Base-by-base conservation (phyloP, 768 basidiomycete genomes). In the Mycena polygramma region DNA sequence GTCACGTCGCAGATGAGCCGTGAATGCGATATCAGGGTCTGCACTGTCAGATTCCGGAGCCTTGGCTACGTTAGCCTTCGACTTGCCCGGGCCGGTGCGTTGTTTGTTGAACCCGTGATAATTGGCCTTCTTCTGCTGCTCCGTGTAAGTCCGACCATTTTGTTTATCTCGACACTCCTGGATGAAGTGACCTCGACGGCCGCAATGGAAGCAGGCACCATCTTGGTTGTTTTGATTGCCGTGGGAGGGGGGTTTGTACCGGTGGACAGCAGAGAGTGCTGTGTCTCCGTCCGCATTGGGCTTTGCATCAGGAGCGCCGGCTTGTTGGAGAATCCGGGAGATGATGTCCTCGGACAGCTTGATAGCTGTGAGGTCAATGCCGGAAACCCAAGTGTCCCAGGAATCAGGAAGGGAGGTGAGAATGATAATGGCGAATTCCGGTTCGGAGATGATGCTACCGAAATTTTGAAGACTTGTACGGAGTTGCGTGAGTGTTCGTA, bases 391-490 rank as follows among this genome's bases (percentile, higher is more conserved):
- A 2, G 68, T n/a, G 60, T 80, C 74, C 82, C 82, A 82, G 10
- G 79, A 75, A 5, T 80, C 75, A 24, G 79, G 81, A 0, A 83
- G 71, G 13, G 76, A 81, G 4, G 76, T 78, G 19, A 81, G 75
- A 14, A 83, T 60, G 2, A 74, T 76, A 51, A 75, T 75, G 20
- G 74, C 57, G 62, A 83, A 82, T 17, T 83, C 78, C 14, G 71
- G 43, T 22, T 81, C 80, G 0, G 20, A 45, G 36, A 83, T 68
- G 6, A 22, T 60, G 49, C n/a, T 72, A 63, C 13, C 76, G 77
- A 20, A 80, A 72, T 7, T 35, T 53, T n/a, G 61, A 49, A 30
- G 78, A 57, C 49, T 81, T 75, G 22, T 77, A 68, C 46, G 76
- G 65, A 58, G 73, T 72, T 11, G 66, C 45, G 30, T 74, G 71